These are phyloP conservation scores for Candida quercuum DNA, from an alignment of 805 yeast genomes.

Conservation along the genomic window DNA sequence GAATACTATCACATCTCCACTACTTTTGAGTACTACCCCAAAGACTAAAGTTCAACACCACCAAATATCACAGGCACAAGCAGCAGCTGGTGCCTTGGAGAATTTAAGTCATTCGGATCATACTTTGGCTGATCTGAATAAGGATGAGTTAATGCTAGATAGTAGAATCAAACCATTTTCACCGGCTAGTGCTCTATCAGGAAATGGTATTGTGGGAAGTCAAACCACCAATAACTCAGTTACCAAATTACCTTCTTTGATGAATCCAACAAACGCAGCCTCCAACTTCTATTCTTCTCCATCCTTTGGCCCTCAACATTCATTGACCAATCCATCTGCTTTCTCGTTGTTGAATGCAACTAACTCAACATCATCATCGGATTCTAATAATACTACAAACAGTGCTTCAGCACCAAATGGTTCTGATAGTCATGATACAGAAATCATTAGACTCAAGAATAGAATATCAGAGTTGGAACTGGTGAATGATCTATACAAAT, in stretches of 20 bases:
- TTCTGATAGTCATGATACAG: constrained; percentile 24
- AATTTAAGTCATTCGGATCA: constrained; percentile 14
- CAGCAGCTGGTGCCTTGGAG: constrained; percentile 26
- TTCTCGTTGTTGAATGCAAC: constrained; percentile 14
- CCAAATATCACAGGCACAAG: constrained; percentile 24
- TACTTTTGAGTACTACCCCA: constrained; percentile 45
- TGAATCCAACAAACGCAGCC: constrained; percentile 9
- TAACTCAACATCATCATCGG: constrained; percentile 3
- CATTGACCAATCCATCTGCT: constrained; percentile 23
- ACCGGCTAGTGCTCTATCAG: constrained; percentile 19
- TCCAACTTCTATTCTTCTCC: constrained; percentile 33
- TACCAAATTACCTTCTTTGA: constrained; percentile 16
- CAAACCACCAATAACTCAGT: too few species aligned
- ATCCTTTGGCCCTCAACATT: constrained; percentile 40
- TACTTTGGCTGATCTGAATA: constrained; percentile 5
- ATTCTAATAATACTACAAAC: constrained; percentile 1
- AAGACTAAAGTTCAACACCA: constrained; percentile 29
- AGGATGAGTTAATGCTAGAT: constrained; percentile 1
- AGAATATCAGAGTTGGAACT: constrained; percentile 84
- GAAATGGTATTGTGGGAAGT: not conserved
- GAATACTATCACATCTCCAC: constrained; percentile 59
- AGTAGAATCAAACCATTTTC: constrained; percentile 15
- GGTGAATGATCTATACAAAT: constrained; percentile 81
- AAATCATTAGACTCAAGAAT: constrained; percentile 49
- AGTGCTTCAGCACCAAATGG: not conserved